These are phyloP conservation scores for Neurospora crassa DNA, from an alignment of 2,329 filamentous ascomycete species.

Conservation along the genomic window DNA sequence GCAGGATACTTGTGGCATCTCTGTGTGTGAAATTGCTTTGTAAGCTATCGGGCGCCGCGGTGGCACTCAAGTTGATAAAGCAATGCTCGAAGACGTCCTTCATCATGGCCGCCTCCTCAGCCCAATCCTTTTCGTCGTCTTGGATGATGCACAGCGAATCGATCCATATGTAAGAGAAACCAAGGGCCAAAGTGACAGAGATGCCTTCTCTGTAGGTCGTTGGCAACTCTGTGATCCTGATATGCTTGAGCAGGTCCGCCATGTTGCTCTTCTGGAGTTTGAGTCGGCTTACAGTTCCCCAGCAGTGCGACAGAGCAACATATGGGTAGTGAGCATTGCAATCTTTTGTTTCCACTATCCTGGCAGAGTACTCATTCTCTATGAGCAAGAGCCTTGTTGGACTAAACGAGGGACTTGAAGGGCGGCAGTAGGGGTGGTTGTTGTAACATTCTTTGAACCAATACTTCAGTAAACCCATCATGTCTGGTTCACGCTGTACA, in stretches of 20 bases:
- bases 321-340: not conserved
- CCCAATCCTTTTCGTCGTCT: not conserved
- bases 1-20: not conserved
- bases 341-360: not conserved
- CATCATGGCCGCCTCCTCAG: not conserved
- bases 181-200: not conserved
- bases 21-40: not conserved
- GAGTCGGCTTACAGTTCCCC: not conserved
- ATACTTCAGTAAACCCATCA: not conserved
- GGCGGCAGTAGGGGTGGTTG: not conserved
- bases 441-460: not conserved
- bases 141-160: not conserved
- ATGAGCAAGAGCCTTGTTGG: not conserved
- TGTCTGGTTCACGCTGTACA: not conserved
- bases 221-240: not conserved
- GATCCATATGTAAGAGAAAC: not conserved
- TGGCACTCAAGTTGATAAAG: not conserved
- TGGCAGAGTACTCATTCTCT: not conserved
- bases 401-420: not conserved
- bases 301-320: not conserved
- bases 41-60: not conserved
- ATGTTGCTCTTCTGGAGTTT: not conserved
- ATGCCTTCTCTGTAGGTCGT: not conserved
- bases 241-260: not conserved
- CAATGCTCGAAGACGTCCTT: not conserved